phyloP scores from a whole-genome alignment of 768 basidiomycete genomes.

The Termitomyces titanicus region DNA sequence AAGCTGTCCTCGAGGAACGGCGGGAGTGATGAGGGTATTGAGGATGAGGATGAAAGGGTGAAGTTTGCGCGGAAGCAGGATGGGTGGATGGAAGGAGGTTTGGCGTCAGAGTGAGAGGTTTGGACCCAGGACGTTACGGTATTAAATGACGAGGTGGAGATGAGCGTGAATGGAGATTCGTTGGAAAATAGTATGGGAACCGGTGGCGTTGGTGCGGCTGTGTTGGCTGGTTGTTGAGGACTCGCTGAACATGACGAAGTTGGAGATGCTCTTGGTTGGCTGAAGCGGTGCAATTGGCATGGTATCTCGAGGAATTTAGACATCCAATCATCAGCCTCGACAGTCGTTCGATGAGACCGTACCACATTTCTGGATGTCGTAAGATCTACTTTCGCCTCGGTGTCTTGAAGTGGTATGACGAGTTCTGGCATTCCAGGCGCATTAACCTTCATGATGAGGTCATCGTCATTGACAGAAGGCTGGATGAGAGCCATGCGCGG shows the following conservation, averaged over 20 bases:
- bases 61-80: conserved; percentile 16
- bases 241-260: neutral
- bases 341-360: conserved; percentile 1
- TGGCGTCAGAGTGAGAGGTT: neutral
- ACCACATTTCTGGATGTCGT: neutral
- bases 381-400: neutral
- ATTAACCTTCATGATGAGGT: conserved; percentile 3
- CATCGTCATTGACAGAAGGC: conserved; percentile 9
- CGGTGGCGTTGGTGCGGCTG: neutral
- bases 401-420: neutral
- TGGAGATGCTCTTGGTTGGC: neutral
- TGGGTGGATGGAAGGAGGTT: neutral
- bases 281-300: conserved; percentile 11
- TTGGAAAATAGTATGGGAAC: conserved; percentile 13
- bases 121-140: conserved; percentile 7
- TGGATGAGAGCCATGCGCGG: conserved; percentile 13
- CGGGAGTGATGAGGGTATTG: neutral
- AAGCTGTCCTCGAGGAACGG: conserved; percentile 10
- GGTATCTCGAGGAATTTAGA: conserved; percentile 10
- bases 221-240: neutral
- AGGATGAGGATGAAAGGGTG: neutral
- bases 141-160: conserved; percentile 10
- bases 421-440: conserved; percentile 11
- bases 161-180: conserved; percentile 15
- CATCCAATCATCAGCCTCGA: conserved; percentile 13